Conservation (phyloP, 2,329 filamentous ascomycete genomes). For the Dissoconium aciculare region DNA sequence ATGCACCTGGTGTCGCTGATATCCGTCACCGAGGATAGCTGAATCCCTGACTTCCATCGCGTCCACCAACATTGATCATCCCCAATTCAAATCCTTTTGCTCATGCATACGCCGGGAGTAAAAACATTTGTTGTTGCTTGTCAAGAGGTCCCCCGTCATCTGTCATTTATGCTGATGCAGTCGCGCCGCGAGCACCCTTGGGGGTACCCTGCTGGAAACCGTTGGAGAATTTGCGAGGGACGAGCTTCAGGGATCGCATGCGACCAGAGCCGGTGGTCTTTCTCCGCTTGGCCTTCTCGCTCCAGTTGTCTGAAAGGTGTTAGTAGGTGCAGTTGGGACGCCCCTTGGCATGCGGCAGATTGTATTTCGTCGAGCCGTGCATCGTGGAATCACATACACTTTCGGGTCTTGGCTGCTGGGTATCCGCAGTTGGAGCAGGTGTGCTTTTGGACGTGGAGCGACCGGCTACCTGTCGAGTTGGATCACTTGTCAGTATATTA, state of each 20-base stretch:
- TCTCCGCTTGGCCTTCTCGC: conserved; percentile 99
- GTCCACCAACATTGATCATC: too few relatives aligned
- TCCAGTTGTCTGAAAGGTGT: conserved; percentile 73
- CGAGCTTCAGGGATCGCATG: conserved; percentile 85
- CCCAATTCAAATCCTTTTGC: too few relatives aligned
- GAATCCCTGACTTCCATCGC: too few relatives aligned
- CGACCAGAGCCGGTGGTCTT: conserved; percentile 97
- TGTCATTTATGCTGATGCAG: conserved; percentile 7
- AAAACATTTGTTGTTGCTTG: too few relatives aligned
- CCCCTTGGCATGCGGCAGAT: too few relatives aligned
- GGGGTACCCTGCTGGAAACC: conserved; percentile 85
- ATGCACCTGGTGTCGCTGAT: too few relatives aligned
- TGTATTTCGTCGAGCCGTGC: not conserved
- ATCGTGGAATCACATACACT: conserved; percentile 61
- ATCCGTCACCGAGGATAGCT: too few relatives aligned
- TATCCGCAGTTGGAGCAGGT: conserved; percentile 94
- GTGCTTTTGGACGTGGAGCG: conserved; percentile 99
- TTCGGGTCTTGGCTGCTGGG: conserved; percentile 90
- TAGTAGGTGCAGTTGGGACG: too few relatives aligned
- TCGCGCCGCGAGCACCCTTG: conserved; percentile 58
- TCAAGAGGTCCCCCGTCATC: too few relatives aligned
- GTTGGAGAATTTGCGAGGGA: conserved; percentile 92
- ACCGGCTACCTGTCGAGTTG: conserved; percentile 69
- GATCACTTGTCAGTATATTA: conserved; percentile 17
- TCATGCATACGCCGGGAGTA: too few relatives aligned